Base-by-base conservation (phyloP, 306 rosid species). In the Cucurbita maxima region DNA sequence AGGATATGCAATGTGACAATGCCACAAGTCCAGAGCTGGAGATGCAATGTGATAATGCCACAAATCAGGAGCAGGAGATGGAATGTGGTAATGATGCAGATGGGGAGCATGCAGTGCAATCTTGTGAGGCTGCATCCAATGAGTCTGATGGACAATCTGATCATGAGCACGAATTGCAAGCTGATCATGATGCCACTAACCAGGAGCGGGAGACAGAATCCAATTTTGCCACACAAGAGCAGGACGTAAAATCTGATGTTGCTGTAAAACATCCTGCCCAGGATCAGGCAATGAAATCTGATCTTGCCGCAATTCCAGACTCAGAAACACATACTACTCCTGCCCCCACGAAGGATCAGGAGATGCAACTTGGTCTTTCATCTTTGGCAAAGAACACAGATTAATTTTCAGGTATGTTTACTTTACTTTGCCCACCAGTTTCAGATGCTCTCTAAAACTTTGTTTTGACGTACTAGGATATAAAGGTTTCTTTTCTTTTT, bases 341-440 rank as follows among this genome's bases (percentile, higher is more conserved):
- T 34, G 58, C 34, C 30, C 16, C 64, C 38, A 19, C 30, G 12
- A 48, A 60, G 48, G 59, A 59, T 50, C 57, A 60, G 50, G 38
- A 75, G 37, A 59, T 11, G 50, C 71, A 75, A 36, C 71, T 8
- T 15, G 34, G 37, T 48, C 47, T 14, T 59, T 75, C 55, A 44
- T 70, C 76, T 41, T 51, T 44, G 72, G 72, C 19, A 5, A 59
- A 61, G 25, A 56, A 8, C 40, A 73, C 41, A 20, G 58, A 36
- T 56, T 73, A 43, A 73, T 19, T 54, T 38, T 57, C 41, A 56
- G 76, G 76, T 73, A 73, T 55, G 54, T 53, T 5, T 73, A 30
- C 44, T 16, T 51, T 25, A 30, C 34, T 30, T 30, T 30, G 34
- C 34, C 34, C 34, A 2, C 34, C 34, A 30, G 34, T 30, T 30